A percentile compares a stretch with the other conserved stretches of the same genome.
phyloP scores from a whole-genome alignment of 768 basidiomycete genomes.

The Tylopilus plumbeoviolaceoides region DNA sequence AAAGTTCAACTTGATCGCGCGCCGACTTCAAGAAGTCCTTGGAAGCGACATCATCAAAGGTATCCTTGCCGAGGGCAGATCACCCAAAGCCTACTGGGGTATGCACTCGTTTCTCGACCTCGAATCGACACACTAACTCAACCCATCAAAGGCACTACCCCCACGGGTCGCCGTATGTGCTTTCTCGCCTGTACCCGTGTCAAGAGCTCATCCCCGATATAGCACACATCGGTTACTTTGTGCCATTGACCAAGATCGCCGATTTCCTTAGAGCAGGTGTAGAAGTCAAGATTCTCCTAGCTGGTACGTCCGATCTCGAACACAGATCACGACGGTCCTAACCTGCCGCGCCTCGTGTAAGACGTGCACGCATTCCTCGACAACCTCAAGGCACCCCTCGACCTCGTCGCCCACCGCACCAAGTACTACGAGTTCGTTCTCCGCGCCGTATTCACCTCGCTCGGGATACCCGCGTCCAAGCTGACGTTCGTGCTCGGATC shows the following conservation, averaged over 20 bases:
- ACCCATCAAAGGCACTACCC: conserved; percentile 67
- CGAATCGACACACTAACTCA: background rate
- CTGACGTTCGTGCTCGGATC: conserved; percentile 86
- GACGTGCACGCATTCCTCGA: conserved; percentile 98
- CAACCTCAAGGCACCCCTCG: conserved; percentile 92
- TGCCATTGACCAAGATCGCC: conserved; percentile 90
- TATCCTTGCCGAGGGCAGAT: conserved; percentile 70
- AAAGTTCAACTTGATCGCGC: conserved; percentile 79
- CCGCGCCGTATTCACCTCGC: conserved; percentile 76
- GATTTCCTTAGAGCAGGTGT: conserved; percentile 95
- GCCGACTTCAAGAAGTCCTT: conserved; percentile 82
- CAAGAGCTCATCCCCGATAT: conserved; percentile 1
- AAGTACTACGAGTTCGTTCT: conserved; percentile 88
- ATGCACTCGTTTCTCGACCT: conserved; percentile 18
- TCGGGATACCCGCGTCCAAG: conserved; percentile 86
- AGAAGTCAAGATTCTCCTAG: conserved; percentile 78
- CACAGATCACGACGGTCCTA: background rate
- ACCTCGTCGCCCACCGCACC: conserved; percentile 82
- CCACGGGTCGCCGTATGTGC: conserved; percentile 87
- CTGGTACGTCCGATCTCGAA: conserved; percentile 43
- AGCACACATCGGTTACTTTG: conserved; percentile 99
- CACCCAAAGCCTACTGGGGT: conserved; percentile 93
- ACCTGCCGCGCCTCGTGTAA: conserved; percentile 23
- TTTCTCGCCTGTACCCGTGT: background rate
- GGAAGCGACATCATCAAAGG: conserved; percentile 80